Base-by-base conservation (phyloP, 2,329 filamentous ascomycete genomes). In the Sporothrix brunneoviolacea region DNA sequence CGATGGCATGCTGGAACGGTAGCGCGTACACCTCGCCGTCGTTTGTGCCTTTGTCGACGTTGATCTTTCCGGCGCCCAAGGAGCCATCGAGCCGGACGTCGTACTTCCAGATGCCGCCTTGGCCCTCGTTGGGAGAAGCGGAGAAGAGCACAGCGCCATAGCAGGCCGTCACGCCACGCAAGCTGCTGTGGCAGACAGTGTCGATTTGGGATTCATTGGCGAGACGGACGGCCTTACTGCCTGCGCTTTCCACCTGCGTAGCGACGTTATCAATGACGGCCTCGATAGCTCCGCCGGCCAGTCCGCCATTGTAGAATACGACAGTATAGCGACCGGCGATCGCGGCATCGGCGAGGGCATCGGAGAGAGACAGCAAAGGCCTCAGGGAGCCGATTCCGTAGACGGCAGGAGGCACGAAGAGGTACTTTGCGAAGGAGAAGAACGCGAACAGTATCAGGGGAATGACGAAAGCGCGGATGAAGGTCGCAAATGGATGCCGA, bases 1-100 rank as follows among this genome's bases (percentile, higher is more conserved):
- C 88, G 38, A 95, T 79, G 10, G 87, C 82, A 55, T 82, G 80
- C 65, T 95, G 90, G 19, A 95, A 70, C 1, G 90, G 91, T 16
- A 94, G 70, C 35, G 54, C 68, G 60, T 91, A 95, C 18, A 91
- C 72, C 65, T 95, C 76, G 42, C 80, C 80, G 63, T 88, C 85
- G 61, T 95, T 95, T 57, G 76, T 74, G 39, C 74, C 66, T n/a
- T 72, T 71, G 30, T 82, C 72, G 27, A 85, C 77, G 56, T 84
- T 75, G 54, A 94, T 82, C 49, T 76, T 78, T 8, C 67, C 64
- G 8, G 80, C 77, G 18, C 83, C 83, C 51, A 95, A 73, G 0
- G 80, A 74, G 32, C 84, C 84, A 62, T 95, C 91, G 3, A 82
- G 82, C 51, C 87, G 76, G 22, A 95, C 73, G 0, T 88, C 91